Evolutionary conservation across 2,329 filamentous ascomycete species (phyloP).

Genomic region (Sarocladiaceae sp.): DNA sequence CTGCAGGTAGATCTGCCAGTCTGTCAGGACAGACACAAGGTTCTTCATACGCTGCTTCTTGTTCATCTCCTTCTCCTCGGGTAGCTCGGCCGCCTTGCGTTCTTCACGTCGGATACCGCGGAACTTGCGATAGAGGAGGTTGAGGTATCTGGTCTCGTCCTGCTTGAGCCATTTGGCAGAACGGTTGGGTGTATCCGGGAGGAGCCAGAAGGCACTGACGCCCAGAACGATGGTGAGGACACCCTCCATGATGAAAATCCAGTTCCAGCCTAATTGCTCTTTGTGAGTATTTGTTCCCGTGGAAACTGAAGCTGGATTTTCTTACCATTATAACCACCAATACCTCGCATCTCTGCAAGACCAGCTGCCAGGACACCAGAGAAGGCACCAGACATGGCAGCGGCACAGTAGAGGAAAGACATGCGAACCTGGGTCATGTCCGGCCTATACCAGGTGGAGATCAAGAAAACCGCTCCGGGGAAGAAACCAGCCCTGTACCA

Average conservation of each 20-base stretch:
- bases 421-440: constrained; percentile 24
- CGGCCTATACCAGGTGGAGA: constrained; percentile 25
- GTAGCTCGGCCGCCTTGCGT: too few species aligned
- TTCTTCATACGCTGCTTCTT: too few species aligned
- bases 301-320: too few species aligned
- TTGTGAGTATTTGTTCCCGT: neutral
- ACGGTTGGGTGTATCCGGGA: constrained; percentile 26
- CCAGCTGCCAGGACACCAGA: constrained; percentile 35
- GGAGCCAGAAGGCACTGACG: constrained; percentile 33
- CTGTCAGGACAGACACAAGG: constrained; percentile 23
- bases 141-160: too few species aligned
- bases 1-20: constrained; percentile 32
- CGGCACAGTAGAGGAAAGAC: constrained; percentile 30
- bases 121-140: too few species aligned
- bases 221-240: constrained; percentile 22
- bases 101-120: too few species aligned
- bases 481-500: constrained; percentile 10
- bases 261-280: too few species aligned
- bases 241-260: constrained; percentile 22
- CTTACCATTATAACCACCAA: too few species aligned
- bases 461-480: constrained; percentile 18
- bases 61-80: too few species aligned
- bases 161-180: too few species aligned
- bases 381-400: constrained; percentile 36
- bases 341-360: too few species aligned